Base-by-base conservation (phyloP, 148 eudicot species). In the Nepenthes gracilis region DNA sequence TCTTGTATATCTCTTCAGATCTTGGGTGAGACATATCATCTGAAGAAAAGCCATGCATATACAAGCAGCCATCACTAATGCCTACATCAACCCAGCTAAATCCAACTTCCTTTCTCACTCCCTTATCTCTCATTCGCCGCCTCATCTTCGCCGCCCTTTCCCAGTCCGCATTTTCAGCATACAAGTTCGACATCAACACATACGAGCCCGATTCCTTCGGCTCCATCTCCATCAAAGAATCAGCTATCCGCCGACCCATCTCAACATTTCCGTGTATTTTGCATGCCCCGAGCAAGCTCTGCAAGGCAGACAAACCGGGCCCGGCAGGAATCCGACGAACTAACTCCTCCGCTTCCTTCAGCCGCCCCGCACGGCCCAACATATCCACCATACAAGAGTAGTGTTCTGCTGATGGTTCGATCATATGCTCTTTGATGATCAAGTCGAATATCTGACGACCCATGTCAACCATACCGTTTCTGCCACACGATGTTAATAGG, bases 1-100 rank as follows among this genome's bases (percentile, higher is more conserved):
- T 80, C 55, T 38, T 15, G 67, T 74, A 81, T 60, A 88, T 93
- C 63, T 86, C 91, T 69, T 69, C 69, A 2, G 77, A 70, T 72
- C 66, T 36, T 6, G 85, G 83, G 64, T 92, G 98, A 13, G 96
- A 70, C 57, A 70, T 86, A 67, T 88, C 98, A 53, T 76, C 95
- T 2, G 91, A 86, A 38, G 88, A 88, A 61, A 88, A 88, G 23
- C 84, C 85, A 47, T 84, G 88, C 72, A 78, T 70, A 51, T 55
- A 59, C 66, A 79, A 66, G 12, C 83, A 83, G 33, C 75, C 81
- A 49, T 66, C 66, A 68, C 36, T 59, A 63, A 40, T 58, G 37
- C 85, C 85, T 1, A 76, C 86, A 72, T 92, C 96, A 37, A 77
- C 96, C 97, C 98, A 88, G 71, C 98, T 93, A 56, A 85, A 82